Evolutionary conservation across 805 yeast genomes (phyloP), one percentile per base, ranked within the genome.

Genomic region (Alloascoidea africana): DNA sequence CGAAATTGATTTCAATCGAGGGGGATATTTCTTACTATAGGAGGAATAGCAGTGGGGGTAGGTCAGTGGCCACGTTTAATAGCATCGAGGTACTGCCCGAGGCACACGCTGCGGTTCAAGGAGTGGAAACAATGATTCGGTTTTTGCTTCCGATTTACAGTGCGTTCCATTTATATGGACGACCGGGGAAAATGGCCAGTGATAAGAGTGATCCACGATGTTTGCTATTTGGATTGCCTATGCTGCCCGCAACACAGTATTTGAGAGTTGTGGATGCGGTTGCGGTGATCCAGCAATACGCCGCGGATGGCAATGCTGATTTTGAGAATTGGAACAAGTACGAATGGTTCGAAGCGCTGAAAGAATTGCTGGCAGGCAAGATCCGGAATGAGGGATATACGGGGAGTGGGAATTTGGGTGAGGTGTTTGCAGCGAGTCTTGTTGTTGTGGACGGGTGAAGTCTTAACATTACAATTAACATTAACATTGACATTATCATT

Each of bases 1-100:
- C 89, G 38, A 84, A 96, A 2, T 75, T 91, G 70, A 69, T 89
- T 52, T 91, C 89, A 53, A 55, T 89, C 39, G 96, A 87, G 52
- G 96, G 96, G 8, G 30, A 23, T 23, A 23, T 23, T 23, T 8
- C n/a, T 23, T 23, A n/a, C n/a, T n/a, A n/a, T n/a, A n/a, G n/a
- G n/a, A n/a, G n/a, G n/a, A n/a, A n/a, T n/a, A n/a, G n/a, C n/a
- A n/a, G n/a, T n/a, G n/a, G n/a, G n/a, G n/a, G n/a, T n/a, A 23
- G n/a, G n/a, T 8, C 8, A 8, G 30, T 8, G 8, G n/a, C 30
- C n/a, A 23, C 8, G 8, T n/a, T 8, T 23, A 23, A 23, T 23
- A n/a, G 8, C n/a, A 8, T 23, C 13, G 30, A 23, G n/a, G n/a
- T 84, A 49, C 82, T 85, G 91, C 94, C 94, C 6, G 81, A 75